phyloP scores from a whole-genome alignment of 1,139 yeast genomes.

The Saccharomyces hybrid region DNA sequence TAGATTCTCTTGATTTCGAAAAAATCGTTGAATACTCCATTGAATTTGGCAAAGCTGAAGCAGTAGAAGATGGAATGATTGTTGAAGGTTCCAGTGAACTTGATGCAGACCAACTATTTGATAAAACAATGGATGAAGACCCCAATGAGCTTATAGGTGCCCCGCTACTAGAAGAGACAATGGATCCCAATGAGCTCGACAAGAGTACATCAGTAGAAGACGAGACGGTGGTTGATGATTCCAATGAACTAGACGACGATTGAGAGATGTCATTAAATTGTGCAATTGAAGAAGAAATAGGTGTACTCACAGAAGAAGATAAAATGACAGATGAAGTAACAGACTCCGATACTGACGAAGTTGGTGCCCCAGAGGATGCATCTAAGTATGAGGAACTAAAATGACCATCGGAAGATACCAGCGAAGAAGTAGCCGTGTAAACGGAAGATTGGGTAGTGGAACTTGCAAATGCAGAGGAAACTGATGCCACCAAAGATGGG shows the following conservation, averaged over 20 bases:
- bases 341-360: too few species aligned
- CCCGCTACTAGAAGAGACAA: background rate
- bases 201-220: background rate
- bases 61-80: slow-evolving; percentile 2
- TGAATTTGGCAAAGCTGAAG: background rate
- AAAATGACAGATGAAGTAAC: too few species aligned
- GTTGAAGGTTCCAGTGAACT: background rate
- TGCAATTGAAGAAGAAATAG: background rate
- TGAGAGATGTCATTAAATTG: too few species aligned
- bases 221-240: slow-evolving; percentile 2
- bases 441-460: background rate
- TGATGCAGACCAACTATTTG: background rate
- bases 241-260: background rate
- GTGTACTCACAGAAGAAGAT: background rate
- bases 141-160: background rate
- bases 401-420: too few species aligned
- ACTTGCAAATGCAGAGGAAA: background rate
- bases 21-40: background rate
- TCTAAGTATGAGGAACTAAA: too few species aligned
- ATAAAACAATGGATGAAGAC: background rate
- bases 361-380: too few species aligned
- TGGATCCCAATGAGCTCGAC: background rate
- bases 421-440: background rate
- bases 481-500: background rate
- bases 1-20: background rate